A percentile compares a stretch with the other conserved stretches of the same genome.
phyloP scores from a whole-genome alignment of 805 yeast genomes.

The Schwanniomyces occidentalis region DNA sequence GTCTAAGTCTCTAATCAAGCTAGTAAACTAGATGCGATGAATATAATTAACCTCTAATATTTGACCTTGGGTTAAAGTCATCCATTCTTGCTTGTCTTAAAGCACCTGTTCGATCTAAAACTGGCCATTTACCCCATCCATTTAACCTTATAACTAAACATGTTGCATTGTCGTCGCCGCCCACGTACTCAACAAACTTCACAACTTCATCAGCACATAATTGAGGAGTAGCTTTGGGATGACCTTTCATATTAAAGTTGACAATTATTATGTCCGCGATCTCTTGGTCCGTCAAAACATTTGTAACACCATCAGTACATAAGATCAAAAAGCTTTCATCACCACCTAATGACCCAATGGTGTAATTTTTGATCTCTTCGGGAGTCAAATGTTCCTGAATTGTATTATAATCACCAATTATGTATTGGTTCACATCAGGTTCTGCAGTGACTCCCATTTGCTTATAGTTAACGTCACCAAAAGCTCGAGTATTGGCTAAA shows the following conservation, averaged over 20 bases:
- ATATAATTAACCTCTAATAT: too few species aligned
- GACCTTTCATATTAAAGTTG: slow-evolving; percentile 65
- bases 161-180: slow-evolving; percentile 96
- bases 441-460: slow-evolving; percentile 86
- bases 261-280: slow-evolving; percentile 80
- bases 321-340: slow-evolving; percentile 84
- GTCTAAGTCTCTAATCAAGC: neutral
- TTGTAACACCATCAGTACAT: slow-evolving; percentile 86
- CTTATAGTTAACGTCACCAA: slow-evolving; percentile 85
- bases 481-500: slow-evolving; percentile 89
- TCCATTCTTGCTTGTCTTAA: slow-evolving; percentile 70
- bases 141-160: slow-evolving; percentile 74
- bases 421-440: slow-evolving; percentile 75
- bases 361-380: slow-evolving; percentile 33
- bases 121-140: slow-evolving; percentile 97
- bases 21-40: too few species aligned
- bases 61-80: slow-evolving; percentile 37
- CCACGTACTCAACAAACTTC: slow-evolving; percentile 78
- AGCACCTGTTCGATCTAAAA: slow-evolving; percentile 77
- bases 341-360: slow-evolving; percentile 62
- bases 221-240: slow-evolving; percentile 75
- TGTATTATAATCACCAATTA: slow-evolving; percentile 57
- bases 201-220: slow-evolving; percentile 83
- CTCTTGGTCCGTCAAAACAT: slow-evolving; percentile 83
- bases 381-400: slow-evolving; percentile 38